Evolutionary conservation across 1,284 basidiomycete species (phyloP).

Genomic region (Microbotryomycetes sp.): DNA sequence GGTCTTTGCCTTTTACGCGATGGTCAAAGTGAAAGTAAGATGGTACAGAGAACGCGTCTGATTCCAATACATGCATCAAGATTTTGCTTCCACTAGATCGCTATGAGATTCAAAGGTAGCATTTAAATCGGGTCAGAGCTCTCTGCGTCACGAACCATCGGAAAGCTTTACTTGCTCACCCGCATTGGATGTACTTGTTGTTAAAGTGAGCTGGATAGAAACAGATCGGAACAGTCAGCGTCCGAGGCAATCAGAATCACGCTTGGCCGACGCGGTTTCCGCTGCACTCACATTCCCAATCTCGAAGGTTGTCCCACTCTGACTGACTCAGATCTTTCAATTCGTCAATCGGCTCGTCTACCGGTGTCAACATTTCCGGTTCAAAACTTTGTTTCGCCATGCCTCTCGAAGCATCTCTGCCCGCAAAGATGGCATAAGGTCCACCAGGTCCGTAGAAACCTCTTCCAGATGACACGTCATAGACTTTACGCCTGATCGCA

Average conservation of each 20-base stretch:
- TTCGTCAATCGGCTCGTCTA: conserved; percentile 34
- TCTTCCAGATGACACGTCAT: conserved; percentile 31
- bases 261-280: too few relatives aligned
- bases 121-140: too few relatives aligned
- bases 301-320: conserved; percentile 35
- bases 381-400: conserved; percentile 36
- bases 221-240: background rate
- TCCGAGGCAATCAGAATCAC: background rate
- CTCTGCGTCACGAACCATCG: too few relatives aligned
- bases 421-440: conserved; percentile 34
- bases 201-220: conserved; percentile 13
- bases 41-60: too few relatives aligned
- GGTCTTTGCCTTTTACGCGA: too few relatives aligned
- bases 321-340: conserved; percentile 31
- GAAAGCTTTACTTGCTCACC: too few relatives aligned
- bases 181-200: conserved; percentile 31
- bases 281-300: conserved; percentile 31
- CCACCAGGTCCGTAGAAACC: conserved; percentile 37
- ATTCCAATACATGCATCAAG: too few relatives aligned
- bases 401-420: conserved; percentile 37
- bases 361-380: conserved; percentile 34
- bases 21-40: too few relatives aligned
- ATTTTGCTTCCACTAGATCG: too few relatives aligned
- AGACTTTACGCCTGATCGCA: conserved; percentile 35
- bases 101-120: too few relatives aligned